Percentiles rank a stretch among this genome's conserved stretches.
Evolutionary conservation across 768 basidiomycete genomes (phyloP).

Genomic region (Agaricus blazei): DNA sequence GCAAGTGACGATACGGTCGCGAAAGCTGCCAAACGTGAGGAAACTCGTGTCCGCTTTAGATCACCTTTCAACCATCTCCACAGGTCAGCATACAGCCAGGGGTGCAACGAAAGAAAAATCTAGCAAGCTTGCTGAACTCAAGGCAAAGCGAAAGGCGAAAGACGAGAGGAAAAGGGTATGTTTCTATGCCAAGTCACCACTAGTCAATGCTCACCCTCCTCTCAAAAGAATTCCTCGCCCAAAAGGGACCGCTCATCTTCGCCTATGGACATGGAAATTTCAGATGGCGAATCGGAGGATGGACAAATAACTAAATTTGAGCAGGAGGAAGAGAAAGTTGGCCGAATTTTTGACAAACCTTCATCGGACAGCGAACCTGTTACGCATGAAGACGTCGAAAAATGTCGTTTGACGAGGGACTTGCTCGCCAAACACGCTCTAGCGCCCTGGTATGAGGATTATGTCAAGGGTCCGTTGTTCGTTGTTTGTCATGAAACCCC

Average conservation of each 20-base stretch:
- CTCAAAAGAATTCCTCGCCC: conserved; percentile 35
- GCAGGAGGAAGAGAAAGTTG: conserved; percentile 66
- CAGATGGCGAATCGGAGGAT: conserved; percentile 82
- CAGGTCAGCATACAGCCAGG: conserved; percentile 70
- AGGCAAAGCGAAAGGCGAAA: conserved; percentile 82
- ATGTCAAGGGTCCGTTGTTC: conserved; percentile 58
- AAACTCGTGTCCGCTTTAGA: neutral
- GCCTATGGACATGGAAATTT: conserved; percentile 82
- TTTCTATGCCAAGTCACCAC: neutral
- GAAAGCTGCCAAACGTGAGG: conserved; percentile 74
- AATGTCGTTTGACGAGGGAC: conserved; percentile 62
- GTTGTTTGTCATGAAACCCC: conserved; percentile 5
- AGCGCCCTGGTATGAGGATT: conserved; percentile 84
- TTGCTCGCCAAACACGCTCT: conserved; percentile 65
- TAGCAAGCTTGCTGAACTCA: conserved; percentile 77
- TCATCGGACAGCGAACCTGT: conserved; percentile 41
- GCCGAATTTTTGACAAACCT: conserved; percentile 33
- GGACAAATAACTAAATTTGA: conserved; percentile 72
- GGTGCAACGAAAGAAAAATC: conserved; percentile 80
- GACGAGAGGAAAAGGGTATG: conserved; percentile 82
- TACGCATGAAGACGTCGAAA: conserved; percentile 52
- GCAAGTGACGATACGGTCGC: conserved; percentile 54
- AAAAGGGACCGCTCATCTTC: conserved; percentile 73
- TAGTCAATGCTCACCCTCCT: conserved; percentile 13
- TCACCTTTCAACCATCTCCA: conserved; percentile 9